These are phyloP conservation scores for Penicillium capsulatum DNA, from an alignment of 2,329 filamentous ascomycete species.

Conservation along the genomic window DNA sequence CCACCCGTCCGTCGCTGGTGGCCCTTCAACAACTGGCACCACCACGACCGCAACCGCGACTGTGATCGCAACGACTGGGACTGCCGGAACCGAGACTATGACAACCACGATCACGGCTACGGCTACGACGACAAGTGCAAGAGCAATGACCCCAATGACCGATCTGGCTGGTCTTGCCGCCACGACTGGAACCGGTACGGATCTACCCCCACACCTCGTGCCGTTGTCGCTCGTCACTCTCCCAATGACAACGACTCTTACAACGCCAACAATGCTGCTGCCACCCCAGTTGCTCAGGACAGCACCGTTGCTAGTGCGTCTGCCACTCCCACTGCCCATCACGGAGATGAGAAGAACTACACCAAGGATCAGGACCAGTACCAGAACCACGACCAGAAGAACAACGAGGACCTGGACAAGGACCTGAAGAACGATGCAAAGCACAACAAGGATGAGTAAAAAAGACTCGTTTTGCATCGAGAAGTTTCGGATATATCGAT, in stretches of 20 bases:
- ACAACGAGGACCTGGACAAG: conserved; percentile 4
- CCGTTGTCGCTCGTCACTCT: not conserved
- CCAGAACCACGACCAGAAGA: conserved; percentile 4
- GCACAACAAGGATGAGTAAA: too few relatives aligned
- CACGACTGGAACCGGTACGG: too few relatives aligned
- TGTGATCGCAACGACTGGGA: conserved; percentile 3
- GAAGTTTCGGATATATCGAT: not conserved
- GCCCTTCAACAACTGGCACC: conserved; percentile 5
- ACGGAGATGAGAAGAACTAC: conserved; percentile 10
- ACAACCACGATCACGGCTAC: not conserved
- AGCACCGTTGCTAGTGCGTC: too few relatives aligned
- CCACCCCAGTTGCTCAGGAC: too few relatives aligned
- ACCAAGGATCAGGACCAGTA: conserved; percentile 10
- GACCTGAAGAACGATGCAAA: conserved; percentile 1
- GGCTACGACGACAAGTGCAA: conserved; percentile 2
- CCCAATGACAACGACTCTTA: too few relatives aligned
- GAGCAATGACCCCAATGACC: not conserved
- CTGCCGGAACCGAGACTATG: conserved; percentile 6
- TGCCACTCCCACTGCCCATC: too few relatives aligned
- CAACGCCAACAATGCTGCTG: too few relatives aligned
- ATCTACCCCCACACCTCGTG: not conserved
- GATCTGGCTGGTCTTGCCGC: not conserved
- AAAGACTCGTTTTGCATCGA: too few relatives aligned
- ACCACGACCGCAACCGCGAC: conserved; percentile 1
- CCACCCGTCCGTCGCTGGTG: conserved; percentile 1